Evolutionary conservation across 495 filamentous ascomycete genomes (phyloP).

Genomic region (Xylaria flabelliformis): DNA sequence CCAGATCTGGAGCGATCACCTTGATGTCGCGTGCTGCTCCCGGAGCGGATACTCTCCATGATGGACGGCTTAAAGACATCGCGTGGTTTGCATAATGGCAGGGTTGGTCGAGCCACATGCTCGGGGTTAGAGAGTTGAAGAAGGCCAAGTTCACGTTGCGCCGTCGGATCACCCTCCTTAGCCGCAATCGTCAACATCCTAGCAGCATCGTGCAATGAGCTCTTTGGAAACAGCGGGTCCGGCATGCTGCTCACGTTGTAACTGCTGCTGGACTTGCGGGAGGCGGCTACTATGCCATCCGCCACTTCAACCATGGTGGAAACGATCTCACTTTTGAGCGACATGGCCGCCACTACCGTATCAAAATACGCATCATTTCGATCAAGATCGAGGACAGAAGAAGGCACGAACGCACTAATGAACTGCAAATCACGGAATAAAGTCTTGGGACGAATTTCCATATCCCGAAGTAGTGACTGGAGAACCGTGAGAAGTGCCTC

Average conservation of each 20-base stretch:
- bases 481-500: conserved; percentile 82
- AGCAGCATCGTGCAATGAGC: conserved; percentile 83
- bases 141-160: conserved; percentile 93
- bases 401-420: conserved; percentile 89
- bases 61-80: conserved; percentile 92
- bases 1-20: conserved; percentile 33
- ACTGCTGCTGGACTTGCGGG: conserved; percentile 53
- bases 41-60: conserved; percentile 66
- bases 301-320: conserved; percentile 88
- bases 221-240: conserved; percentile 49
- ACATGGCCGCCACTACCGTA: conserved; percentile 83
- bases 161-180: conserved; percentile 88
- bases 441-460: conserved; percentile 81
- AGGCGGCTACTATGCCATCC: conserved; percentile 71
- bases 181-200: conserved; percentile 94
- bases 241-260: conserved; percentile 31
- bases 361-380: conserved; percentile 95
- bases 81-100: conserved; percentile 82
- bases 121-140: conserved; percentile 94
- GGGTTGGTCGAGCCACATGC: conserved; percentile 79
- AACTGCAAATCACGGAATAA: conserved; percentile 95
- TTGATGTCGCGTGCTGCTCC: conserved; percentile 41
- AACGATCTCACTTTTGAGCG: conserved; percentile 88
- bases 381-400: conserved; percentile 80
- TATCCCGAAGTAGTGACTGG: conserved; percentile 77